phyloP scores from a whole-genome alignment of 1,139 yeast genomes.

The Scheffersomyces cryptocercus region DNA sequence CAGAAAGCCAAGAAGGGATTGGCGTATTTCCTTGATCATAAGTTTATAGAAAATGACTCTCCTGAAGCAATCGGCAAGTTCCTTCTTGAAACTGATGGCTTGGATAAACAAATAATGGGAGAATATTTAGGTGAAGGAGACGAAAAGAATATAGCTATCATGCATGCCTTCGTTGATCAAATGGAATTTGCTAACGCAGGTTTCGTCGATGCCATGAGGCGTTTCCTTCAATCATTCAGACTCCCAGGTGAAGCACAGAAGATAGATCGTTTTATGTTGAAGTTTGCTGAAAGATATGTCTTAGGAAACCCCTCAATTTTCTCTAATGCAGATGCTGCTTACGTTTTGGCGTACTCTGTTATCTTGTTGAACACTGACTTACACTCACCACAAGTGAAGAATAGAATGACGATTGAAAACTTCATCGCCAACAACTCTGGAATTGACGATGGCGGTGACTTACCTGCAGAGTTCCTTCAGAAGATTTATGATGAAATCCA shows the following conservation, averaged over 20 bases:
- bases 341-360: slow-evolving; percentile 88
- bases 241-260: slow-evolving; percentile 98
- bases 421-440: slow-evolving; percentile 86
- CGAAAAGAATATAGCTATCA: slow-evolving; percentile 70
- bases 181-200: slow-evolving; percentile 72
- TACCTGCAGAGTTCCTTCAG: slow-evolving; percentile 72
- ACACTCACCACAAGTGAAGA: slow-evolving; percentile 84
- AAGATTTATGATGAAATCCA: slow-evolving; percentile 76
- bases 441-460: slow-evolving; percentile 87
- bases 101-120: slow-evolving; percentile 85
- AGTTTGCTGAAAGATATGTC: slow-evolving; percentile 90
- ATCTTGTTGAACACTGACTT: slow-evolving; percentile 92
- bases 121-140: slow-evolving; percentile 92
- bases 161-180: slow-evolving; percentile 92
- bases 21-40: slow-evolving; percentile 56
- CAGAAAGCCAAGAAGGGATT: slow-evolving; percentile 84
- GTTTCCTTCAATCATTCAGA: slow-evolving; percentile 82
- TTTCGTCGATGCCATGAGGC: slow-evolving; percentile 85
- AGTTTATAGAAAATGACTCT: slow-evolving; percentile 60
- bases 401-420: slow-evolving; percentile 84
- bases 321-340: slow-evolving; percentile 93
- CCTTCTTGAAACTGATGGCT: slow-evolving; percentile 71
- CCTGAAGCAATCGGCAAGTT: slow-evolving; percentile 76
- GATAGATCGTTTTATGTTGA: slow-evolving; percentile 93
- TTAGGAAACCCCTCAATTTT: slow-evolving; percentile 84